Evolutionary conservation across 306 rosid species (phyloP).

Genomic region (Benincasa hispida): DNA sequence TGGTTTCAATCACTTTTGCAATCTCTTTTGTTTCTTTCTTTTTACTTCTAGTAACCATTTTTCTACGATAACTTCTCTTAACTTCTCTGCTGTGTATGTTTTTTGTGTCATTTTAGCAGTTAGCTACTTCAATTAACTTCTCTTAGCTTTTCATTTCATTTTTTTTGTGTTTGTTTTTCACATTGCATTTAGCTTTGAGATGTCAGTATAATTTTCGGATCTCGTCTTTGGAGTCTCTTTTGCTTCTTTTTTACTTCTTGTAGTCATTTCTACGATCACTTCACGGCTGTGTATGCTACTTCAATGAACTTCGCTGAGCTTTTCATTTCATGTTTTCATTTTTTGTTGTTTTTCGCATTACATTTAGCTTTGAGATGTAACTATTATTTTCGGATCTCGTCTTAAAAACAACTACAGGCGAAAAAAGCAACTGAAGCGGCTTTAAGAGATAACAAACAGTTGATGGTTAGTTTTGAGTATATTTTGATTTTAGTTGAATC

Average conservation of each 20-base stretch:
- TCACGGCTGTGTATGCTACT: background rate
- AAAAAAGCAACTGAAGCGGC: conserved; percentile 65
- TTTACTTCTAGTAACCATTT: background rate
- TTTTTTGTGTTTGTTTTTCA: background rate
- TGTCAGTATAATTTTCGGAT: conserved; percentile 12
- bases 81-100: background rate
- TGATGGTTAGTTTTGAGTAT: conserved; percentile 57
- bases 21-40: background rate
- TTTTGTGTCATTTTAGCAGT: background rate
- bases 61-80: background rate
- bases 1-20: conserved; percentile 1
- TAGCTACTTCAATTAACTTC: background rate
- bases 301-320: background rate
- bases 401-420: conserved; percentile 40
- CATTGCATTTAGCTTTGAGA: background rate
- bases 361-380: background rate
- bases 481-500: conserved; percentile 10
- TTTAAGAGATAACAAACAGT: conserved; percentile 51
- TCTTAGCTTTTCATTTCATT: no score
- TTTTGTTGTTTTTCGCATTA: background rate
- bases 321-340: background rate
- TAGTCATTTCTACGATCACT: background rate
- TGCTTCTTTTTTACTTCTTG: no score
- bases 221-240: background rate
- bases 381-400: conserved; percentile 11